Evolutionary conservation across 2,329 filamentous ascomycete species (phyloP), one percentile per base, ranked within the genome.

Genomic region (Didymella segeticola): DNA sequence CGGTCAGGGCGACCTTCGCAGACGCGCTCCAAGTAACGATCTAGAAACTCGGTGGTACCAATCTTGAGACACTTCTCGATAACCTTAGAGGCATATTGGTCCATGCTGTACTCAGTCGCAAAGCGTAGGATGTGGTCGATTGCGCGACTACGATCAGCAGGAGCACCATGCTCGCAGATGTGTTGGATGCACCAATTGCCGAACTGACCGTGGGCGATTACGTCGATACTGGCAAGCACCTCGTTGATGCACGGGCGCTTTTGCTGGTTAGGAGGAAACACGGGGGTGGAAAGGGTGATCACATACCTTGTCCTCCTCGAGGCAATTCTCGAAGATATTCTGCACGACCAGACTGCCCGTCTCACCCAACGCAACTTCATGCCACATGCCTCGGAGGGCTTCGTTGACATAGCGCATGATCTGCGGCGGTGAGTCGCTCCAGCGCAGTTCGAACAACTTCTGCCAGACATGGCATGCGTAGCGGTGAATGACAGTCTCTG

Each of bases 121-220:
- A 91, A 96, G 60, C 89, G 89, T 63, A 99, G 89, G 69, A 99
- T 93, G 75, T 98, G 93, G 64, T 99, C 93, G 68, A 97, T 89
- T 37, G 96, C 95, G 63, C 93, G 89, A 76, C 89, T 93, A 67
- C 93, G 93, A 76, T 99, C 96, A 33, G 89, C 87, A 26, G 93
- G 89, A 52, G 89, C 89, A 43, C 96, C 93, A 72, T 99, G 95
- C 76, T 99, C 95, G 77, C 95, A 99, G 67, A 99, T 92, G 77
- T 99, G 95, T 78, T 99, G 95, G 68, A 99, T 98, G 79, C 95
- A 99, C 95, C 95, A 99, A 75, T 99, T 99, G 50, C 95, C 95
- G 72, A 99, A 99, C 73, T 99, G 95, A 22, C 95, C 95, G 73
- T 97, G 93, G 54, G 95, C 90, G 69, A 99, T 92, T 58, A 96